Evolutionary conservation across 441 rosid genomes (phyloP).

Genomic region (Erysimum pusillum): DNA sequence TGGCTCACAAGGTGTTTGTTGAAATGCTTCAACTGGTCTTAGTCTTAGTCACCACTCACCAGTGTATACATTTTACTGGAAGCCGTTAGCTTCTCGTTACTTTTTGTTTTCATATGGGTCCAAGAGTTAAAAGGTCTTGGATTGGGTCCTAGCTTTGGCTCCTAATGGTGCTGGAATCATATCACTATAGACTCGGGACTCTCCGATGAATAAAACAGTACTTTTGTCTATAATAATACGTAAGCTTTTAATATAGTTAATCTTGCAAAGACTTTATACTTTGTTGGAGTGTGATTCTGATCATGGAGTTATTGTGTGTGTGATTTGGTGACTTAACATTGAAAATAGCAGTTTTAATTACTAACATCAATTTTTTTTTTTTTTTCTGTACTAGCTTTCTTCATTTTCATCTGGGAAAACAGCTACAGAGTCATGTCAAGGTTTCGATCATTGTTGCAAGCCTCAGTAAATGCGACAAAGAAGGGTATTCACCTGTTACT

Average conservation of each 20-base stretch:
- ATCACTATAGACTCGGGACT: slow-evolving; percentile 14
- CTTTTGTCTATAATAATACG: neutral
- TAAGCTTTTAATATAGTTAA: slow-evolving; percentile 18
- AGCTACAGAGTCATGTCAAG: slow-evolving; percentile 63
- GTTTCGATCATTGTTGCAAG: slow-evolving; percentile 75
- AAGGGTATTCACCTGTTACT: slow-evolving; percentile 56
- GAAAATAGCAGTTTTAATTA: neutral
- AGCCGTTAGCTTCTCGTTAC: neutral
- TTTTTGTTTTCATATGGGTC: neutral
- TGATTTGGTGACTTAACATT: slow-evolving; percentile 12
- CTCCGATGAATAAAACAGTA: neutral
- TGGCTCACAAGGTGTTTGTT: slow-evolving; percentile 37
- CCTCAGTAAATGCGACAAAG: slow-evolving; percentile 84
- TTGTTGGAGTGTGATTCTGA: slow-evolving; percentile 27
- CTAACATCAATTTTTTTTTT: neutral
- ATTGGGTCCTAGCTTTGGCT: slow-evolving; percentile 12
- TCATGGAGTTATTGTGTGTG: slow-evolving; percentile 24
- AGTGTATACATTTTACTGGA: neutral
- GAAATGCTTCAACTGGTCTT: slow-evolving; percentile 27
- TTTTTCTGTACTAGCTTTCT: neutral
- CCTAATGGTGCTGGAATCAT: neutral
- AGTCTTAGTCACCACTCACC: neutral
- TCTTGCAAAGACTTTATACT: slow-evolving; percentile 1
- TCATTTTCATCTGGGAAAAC: slow-evolving; percentile 21
- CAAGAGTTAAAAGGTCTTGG: neutral